phyloP scores from a whole-genome alignment of 306 rosid species.

The Ormosia semicastrata region DNA sequence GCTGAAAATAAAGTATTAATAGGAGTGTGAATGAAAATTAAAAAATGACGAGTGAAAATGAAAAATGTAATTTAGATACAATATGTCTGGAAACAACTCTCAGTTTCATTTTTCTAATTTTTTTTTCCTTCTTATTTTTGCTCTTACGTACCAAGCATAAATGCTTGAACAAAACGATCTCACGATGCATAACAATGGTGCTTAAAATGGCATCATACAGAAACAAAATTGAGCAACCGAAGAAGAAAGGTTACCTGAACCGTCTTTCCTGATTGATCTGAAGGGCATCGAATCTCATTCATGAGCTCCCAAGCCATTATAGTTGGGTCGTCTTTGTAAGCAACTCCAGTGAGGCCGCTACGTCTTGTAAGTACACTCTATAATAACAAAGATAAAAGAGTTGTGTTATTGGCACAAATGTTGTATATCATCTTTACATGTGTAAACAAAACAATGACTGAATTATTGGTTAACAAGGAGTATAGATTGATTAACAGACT shows the following conservation, averaged over 20 bases:
- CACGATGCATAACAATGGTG: not conserved
- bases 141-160: not conserved
- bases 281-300: constrained; percentile 77
- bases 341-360: constrained; percentile 67
- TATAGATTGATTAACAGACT: too few species aligned
- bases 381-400: not conserved
- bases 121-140: not conserved
- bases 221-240: not conserved
- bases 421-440: too few species aligned
- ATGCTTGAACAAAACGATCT: not conserved
- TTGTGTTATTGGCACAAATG: too few species aligned
- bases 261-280: constrained; percentile 74
- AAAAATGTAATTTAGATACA: not conserved
- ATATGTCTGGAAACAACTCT: not conserved
- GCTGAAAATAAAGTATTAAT: not conserved
- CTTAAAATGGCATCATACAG: not conserved
- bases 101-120: not conserved
- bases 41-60: not conserved
- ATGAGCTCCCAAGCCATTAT: constrained; percentile 99
- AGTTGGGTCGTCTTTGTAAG: constrained; percentile 84
- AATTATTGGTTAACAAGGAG: too few species aligned
- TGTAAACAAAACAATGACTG: too few species aligned
- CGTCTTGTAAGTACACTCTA: constrained; percentile 72
- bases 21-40: not conserved
- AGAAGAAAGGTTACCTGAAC: constrained; percentile 59